Conservation (phyloP, 306 rosid species). For the Pueraria montana region DNA sequence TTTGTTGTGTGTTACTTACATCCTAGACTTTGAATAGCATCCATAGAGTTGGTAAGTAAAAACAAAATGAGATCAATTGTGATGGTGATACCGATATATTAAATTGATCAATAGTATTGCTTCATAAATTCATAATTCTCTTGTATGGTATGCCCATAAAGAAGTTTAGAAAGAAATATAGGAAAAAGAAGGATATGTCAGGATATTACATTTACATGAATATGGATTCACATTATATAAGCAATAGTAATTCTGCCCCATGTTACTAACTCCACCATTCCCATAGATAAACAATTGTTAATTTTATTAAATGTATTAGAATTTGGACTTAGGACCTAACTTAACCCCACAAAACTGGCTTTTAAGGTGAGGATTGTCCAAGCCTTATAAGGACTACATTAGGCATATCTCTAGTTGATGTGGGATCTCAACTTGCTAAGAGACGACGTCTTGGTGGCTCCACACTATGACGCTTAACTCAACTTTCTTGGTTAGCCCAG, state of each 20-base stretch:
- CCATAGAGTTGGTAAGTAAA: not conserved
- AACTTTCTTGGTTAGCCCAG: too few species aligned
- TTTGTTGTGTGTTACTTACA: constrained; percentile 14
- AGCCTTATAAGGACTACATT: not conserved
- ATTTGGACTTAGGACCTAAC: too few species aligned
- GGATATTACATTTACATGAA: constrained; percentile 13
- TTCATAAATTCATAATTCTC: constrained; percentile 2
- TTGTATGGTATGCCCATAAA: not conserved
- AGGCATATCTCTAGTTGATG: too few species aligned
- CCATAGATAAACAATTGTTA: constrained; percentile 1
- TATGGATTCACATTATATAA: constrained; percentile 30
- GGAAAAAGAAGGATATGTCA: not conserved
- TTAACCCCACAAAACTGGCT: too few species aligned
- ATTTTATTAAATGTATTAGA: not conserved
- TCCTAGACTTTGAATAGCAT: not conserved
- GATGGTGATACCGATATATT: not conserved
- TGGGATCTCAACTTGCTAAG: too few species aligned
- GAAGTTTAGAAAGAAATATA: constrained; percentile 41
- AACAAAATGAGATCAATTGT: constrained; percentile 26
- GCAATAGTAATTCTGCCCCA: not conserved
- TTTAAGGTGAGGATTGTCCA: not conserved
- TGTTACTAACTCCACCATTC: not conserved
- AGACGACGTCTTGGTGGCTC: too few species aligned
- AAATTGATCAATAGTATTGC: constrained; percentile 4
- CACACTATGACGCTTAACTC: too few species aligned